A percentile compares a stretch with the other conserved stretches of the same genome.
Conservation (phyloP, 495 filamentous ascomycete genomes). For the Talaromyces thailandensis region DNA sequence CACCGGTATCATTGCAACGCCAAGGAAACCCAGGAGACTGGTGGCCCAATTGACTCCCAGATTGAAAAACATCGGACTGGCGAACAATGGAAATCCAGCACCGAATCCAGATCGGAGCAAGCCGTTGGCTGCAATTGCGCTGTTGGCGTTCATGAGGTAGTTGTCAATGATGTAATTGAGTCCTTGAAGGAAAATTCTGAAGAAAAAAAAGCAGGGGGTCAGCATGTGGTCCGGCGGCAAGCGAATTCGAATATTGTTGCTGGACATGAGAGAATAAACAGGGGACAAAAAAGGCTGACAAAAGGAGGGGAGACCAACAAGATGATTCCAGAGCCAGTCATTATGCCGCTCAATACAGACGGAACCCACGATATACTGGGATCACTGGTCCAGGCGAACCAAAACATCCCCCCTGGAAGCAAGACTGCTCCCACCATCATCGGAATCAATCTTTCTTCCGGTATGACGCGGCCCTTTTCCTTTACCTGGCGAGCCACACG, state of each 20-base stretch:
- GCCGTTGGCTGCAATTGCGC: conserved; percentile 53
- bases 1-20: conserved; percentile 20
- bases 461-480: conserved; percentile 21
- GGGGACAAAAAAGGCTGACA: too few relatives aligned
- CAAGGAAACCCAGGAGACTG: conserved; percentile 28
- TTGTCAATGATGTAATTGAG: conserved; percentile 68
- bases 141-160: conserved; percentile 60
- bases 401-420: conserved; percentile 45
- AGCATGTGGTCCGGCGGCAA: too few relatives aligned
- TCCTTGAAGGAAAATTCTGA: conserved; percentile 26
- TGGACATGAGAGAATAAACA: too few relatives aligned
- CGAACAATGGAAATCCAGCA: conserved; percentile 34
- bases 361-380: conserved; percentile 23
- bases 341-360: conserved; percentile 11
- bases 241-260: too few relatives aligned
- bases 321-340: background rate
- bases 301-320: background rate
- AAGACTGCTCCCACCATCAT: conserved; percentile 41
- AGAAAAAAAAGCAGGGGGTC: background rate
- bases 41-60: conserved; percentile 28
- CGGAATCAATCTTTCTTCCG: conserved; percentile 41
- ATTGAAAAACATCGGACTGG: conserved; percentile 21
- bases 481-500: conserved; percentile 15
- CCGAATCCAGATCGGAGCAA: conserved; percentile 48
- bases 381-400: conserved; percentile 45